Base-by-base conservation (phyloP, 75 land plant genomes). In the Sequoia sempervirens region DNA sequence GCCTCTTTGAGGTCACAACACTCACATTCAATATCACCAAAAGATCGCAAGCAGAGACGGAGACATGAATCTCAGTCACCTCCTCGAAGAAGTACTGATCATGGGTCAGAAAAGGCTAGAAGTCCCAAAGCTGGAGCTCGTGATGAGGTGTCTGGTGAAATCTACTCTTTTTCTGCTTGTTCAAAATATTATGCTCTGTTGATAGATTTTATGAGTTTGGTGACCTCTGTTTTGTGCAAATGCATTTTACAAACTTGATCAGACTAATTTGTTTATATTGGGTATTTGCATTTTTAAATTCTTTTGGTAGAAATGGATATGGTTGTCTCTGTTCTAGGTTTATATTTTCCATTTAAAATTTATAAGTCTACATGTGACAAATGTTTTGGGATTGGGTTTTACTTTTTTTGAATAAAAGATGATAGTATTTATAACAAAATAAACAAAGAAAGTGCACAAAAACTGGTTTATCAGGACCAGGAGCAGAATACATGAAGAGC, bases 131-230 rank as follows among this genome's bases (percentile, higher is more conserved):
- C 80, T 45, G 84, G 84, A 46, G 85, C 70, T 53, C 89, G 82
- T 84, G 87, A 91, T 38, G 93, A 91, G 94, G 94, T 92, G 86
- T 89, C 88, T 86, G 92, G 94, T 92, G 89, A 90, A 90, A 88
- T 90, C 92, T 74, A 84, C 75, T 50, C 87, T 86, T 70, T 88
- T 45, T 78, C 5, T n/a, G 50, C 80, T 78, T 45, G n/a, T n/a
- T 40, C 80, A 41, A 45, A 78, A 78, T 30, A 5, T n/a, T 30
- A 32, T 32, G 34, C 36, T 32, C 15, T 70, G 15, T 70, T 70
- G 32, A 32, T 30, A 70, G 73, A 70, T 70, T 68, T 68, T 5
- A 68, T n/a, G n/a, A 28, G 72, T n/a, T 68, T 68, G 72, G 34
- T 70, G 36, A 70, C 32, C 36, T 30, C 73, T 32, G 15, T 70